phyloP scores from a whole-genome alignment of 2,329 filamentous ascomycete genomes.

The Ambrosiella xylebori region DNA sequence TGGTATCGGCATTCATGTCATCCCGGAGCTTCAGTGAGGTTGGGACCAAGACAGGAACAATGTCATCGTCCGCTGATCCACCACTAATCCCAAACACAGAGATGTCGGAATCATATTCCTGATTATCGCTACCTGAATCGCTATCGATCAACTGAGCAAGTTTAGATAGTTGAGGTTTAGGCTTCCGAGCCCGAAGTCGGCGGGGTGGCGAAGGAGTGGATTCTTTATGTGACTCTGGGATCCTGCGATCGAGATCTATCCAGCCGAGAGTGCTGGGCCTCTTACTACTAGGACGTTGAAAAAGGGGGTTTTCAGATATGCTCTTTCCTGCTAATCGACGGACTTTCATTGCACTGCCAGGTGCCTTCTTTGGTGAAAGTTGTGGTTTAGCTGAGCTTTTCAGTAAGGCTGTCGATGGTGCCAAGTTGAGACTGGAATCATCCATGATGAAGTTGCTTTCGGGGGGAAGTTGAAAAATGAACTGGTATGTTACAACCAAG shows the following conservation, averaged over 20 bases:
- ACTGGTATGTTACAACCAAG: too few species aligned
- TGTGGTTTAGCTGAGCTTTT: constrained; percentile 15
- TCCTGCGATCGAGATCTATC: constrained; percentile 11
- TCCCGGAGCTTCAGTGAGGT: constrained; percentile 9
- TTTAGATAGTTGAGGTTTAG: not conserved
- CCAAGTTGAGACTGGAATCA: constrained; percentile 3
- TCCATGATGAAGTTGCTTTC: too few species aligned
- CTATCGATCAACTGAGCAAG: not conserved
- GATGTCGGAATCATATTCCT: not conserved
- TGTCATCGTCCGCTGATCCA: constrained; percentile 1
- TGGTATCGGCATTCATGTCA: constrained; percentile 9
- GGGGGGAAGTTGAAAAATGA: too few species aligned
- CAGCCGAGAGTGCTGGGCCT: constrained; percentile 3
- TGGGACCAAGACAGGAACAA: constrained; percentile 9
- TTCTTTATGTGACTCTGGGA: not conserved
- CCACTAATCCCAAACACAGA: constrained; percentile 5
- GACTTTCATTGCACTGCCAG: constrained; percentile 11
- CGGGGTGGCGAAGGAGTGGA: not conserved
- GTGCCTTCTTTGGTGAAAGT: constrained; percentile 20
- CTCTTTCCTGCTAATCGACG: constrained; percentile 10
- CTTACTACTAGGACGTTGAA: constrained; percentile 4
- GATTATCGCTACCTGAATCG: not conserved
- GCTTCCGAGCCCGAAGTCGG: not conserved
- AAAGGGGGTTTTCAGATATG: constrained; percentile 12
- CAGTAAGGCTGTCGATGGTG: constrained; percentile 2